These are phyloP conservation scores for Solanum sitiens DNA, from an alignment of 257 asterid genomes.

Conservation along the genomic window DNA sequence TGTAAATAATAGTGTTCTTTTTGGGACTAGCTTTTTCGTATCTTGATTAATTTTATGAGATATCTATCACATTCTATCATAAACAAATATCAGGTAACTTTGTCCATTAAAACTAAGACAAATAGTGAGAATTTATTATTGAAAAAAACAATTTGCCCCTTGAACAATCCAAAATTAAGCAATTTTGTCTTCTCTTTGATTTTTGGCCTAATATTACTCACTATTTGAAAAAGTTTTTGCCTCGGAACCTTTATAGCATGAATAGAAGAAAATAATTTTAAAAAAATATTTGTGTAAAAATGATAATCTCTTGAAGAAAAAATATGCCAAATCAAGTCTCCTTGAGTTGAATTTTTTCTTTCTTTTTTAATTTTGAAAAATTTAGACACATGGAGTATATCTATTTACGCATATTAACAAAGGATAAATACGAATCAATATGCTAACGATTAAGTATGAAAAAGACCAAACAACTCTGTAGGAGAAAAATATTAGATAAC, in stretches of 20 bases:
- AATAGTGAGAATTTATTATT: too few species aligned
- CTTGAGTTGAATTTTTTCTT: neutral
- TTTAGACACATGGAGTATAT: neutral
- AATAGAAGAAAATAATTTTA: too few species aligned
- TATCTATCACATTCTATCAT: too few species aligned
- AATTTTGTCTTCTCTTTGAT: neutral
- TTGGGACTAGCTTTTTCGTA: fast-evolving
- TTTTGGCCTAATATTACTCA: neutral
- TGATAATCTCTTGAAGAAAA: neutral
- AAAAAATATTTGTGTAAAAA: too few species aligned
- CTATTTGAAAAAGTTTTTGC: neutral
- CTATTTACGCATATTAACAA: neutral
- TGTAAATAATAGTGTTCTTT: neutral
- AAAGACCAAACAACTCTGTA: neutral
- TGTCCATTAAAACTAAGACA: too few species aligned
- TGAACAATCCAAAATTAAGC: neutral
- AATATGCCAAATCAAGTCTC: neutral
- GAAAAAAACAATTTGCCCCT: neutral
- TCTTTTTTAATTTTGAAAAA: neutral
- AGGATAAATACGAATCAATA: neutral
- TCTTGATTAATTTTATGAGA: too few species aligned
- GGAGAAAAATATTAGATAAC: neutral
- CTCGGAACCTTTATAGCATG: neutral
- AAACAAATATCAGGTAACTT: too few species aligned
- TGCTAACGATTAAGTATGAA: neutral